Conservation (phyloP, 495 filamentous ascomycete genomes). For the Cladorrhinum samala region DNA sequence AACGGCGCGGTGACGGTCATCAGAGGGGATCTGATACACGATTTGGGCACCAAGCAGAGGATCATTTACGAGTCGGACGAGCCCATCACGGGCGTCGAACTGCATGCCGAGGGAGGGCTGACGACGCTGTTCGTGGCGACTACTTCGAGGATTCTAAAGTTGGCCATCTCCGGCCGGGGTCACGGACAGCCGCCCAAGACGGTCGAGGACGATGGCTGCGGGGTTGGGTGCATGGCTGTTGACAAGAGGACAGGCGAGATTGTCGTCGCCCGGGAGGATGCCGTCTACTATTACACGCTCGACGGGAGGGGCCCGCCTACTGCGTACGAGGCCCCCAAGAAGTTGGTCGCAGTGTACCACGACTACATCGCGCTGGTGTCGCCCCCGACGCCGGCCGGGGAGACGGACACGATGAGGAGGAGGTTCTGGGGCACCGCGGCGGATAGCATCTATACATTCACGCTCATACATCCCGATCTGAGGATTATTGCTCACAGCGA, state of each 20-base stretch:
- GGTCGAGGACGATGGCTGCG: slow-evolving; percentile 84
- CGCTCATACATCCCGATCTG: slow-evolving; percentile 80
- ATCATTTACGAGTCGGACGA: slow-evolving; percentile 97
- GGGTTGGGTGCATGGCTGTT: slow-evolving; percentile 84
- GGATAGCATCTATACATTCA: slow-evolving; percentile 78
- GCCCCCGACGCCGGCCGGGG: slow-evolving; percentile 54
- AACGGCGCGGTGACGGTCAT: slow-evolving; percentile 93
- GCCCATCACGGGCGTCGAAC: slow-evolving; percentile 84
- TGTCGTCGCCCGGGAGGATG: slow-evolving; percentile 86
- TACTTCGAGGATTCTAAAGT: slow-evolving; percentile 77
- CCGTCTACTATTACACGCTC: slow-evolving; percentile 83
- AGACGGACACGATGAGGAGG: slow-evolving; percentile 46
- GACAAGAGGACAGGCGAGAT: slow-evolving; percentile 75
- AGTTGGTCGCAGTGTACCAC: slow-evolving; percentile 68
- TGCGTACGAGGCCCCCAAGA: slow-evolving; percentile 87
- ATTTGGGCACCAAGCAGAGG: slow-evolving; percentile 90
- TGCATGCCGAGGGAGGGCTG: slow-evolving; percentile 54
- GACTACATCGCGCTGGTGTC: slow-evolving; percentile 86
- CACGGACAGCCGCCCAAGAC: slow-evolving; percentile 84
- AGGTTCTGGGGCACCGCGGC: slow-evolving; percentile 60
- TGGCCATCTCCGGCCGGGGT: slow-evolving; percentile 78
- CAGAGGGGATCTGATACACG: slow-evolving; percentile 89
- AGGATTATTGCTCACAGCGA: slow-evolving; percentile 90
- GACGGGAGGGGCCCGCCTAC: slow-evolving; percentile 81
- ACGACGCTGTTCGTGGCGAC: slow-evolving; percentile 89